Conservation (phyloP, 179 eudicot genomes). For the Beta lomatogona region DNA sequence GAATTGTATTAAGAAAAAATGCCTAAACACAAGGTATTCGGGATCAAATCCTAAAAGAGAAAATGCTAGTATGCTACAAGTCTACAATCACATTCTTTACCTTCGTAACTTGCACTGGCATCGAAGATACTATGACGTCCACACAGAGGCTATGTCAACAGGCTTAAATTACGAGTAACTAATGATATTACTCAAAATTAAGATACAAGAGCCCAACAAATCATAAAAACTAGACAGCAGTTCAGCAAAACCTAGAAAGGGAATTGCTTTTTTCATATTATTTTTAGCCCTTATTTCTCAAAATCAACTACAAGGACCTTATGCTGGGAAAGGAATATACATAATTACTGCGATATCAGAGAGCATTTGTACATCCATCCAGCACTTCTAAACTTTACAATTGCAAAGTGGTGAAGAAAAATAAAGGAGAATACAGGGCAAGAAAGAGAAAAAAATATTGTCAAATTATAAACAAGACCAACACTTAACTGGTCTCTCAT, state of each 20-base stretch:
- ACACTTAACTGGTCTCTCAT: neutral
- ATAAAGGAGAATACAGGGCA: neutral
- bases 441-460: neutral
- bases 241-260: constrained; percentile 2
- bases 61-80: neutral
- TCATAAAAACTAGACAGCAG: constrained; percentile 1
- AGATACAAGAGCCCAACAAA: neutral
- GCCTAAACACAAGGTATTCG: too few relatives aligned
- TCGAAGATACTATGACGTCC: neutral
- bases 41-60: too few relatives aligned
- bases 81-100: neutral
- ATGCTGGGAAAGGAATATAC: neutral
- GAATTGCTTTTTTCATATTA: neutral
- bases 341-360: neutral
- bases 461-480: neutral
- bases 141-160: neutral
- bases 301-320: neutral
- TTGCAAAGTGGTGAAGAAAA: neutral
- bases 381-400: neutral
- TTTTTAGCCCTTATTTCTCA: neutral
- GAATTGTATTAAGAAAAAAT: too few relatives aligned
- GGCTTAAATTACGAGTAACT: neutral
- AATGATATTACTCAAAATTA: neutral
- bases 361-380: neutral
- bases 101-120: constrained; percentile 6